phyloP scores from a whole-genome alignment of 805 yeast genomes.

The Wickerhamomyces alni region DNA sequence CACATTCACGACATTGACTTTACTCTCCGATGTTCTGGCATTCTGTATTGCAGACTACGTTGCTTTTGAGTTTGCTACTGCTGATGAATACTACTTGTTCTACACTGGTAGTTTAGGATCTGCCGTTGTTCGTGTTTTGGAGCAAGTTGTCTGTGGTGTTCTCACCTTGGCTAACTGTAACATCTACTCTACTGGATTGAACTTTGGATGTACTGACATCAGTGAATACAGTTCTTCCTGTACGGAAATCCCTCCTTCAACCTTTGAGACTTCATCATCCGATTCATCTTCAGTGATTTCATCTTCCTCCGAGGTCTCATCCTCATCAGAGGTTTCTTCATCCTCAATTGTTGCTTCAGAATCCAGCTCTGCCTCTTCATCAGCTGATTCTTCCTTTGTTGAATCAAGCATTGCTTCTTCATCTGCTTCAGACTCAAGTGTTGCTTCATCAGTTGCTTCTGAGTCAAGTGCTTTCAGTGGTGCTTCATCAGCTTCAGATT shows the following conservation, averaged over 20 bases:
- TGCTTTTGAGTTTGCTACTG: conserved; percentile 4
- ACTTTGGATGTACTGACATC: neutral
- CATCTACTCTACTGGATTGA: neutral
- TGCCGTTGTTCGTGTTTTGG: neutral
- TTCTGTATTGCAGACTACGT: conserved; percentile 7
- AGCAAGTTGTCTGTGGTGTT: neutral
- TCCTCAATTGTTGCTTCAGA: no score
- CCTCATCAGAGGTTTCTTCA: neutral
- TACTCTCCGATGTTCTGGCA: neutral
- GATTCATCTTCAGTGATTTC: neutral
- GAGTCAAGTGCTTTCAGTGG: neutral
- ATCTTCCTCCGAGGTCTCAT: neutral
- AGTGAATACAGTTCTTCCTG: neutral
- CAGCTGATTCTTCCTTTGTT: neutral
- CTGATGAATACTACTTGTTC: neutral
- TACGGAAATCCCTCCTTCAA: no score
- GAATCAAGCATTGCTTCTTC: neutral
- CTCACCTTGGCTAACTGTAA: neutral
- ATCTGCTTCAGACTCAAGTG: neutral
- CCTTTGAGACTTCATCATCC: neutral
- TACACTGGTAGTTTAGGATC: neutral
- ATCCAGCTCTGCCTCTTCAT: neutral
- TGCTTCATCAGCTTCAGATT: neutral
- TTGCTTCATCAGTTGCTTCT: neutral
- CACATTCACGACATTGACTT: conserved; percentile 1